A percentile compares a stretch with the other conserved stretches of the same genome.
Evolutionary conservation across 1,284 basidiomycete species (phyloP).

Genomic region (Psilocybe mexicana): DNA sequence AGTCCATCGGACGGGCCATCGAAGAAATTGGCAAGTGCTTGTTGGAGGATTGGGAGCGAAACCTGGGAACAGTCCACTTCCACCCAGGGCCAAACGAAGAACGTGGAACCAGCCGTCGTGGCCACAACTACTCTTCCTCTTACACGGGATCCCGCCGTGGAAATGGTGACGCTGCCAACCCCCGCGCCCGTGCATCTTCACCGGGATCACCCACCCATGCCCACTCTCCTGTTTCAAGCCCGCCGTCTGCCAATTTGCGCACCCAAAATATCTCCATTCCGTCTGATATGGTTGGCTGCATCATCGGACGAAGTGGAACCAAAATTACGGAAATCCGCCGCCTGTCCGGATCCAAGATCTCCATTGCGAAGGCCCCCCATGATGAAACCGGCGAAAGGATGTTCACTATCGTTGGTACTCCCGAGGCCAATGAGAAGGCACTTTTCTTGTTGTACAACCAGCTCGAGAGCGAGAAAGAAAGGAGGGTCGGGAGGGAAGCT

Average conservation of each 20-base stretch:
- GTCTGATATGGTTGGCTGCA: conserved; percentile 98
- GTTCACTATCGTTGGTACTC: conserved; percentile 98
- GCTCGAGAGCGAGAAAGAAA: conserved; percentile 93
- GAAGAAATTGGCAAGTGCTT: conserved; percentile 95
- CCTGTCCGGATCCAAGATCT: conserved; percentile 94
- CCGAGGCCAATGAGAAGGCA: conserved; percentile 96
- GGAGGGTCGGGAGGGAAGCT: conserved; percentile 79
- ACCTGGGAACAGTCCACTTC: conserved; percentile 91
- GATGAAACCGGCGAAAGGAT: conserved; percentile 98
- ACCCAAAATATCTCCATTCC: conserved; percentile 99
- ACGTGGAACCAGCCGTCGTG: conserved; percentile 54
- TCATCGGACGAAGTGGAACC: conserved; percentile 94
- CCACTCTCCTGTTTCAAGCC: conserved; percentile 50
- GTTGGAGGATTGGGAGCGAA: conserved; percentile 95
- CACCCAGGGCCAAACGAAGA: conserved; percentile 89
- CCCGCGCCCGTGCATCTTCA: conserved; percentile 52
- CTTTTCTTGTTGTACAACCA: conserved; percentile 97
- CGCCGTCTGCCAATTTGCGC: conserved; percentile 77
- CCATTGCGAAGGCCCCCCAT: conserved; percentile 97
- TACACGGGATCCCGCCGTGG: conserved; percentile 54
- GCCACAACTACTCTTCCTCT: conserved; percentile 46
- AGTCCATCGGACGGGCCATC: conserved; percentile 89
- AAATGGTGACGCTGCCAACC: conserved; percentile 48
- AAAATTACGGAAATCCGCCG: conserved; percentile 99
- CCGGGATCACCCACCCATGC: conserved; percentile 52